Evolutionary conservation across 768 basidiomycete genomes (phyloP).

Genomic region (Mycena rebaudengoi): DNA sequence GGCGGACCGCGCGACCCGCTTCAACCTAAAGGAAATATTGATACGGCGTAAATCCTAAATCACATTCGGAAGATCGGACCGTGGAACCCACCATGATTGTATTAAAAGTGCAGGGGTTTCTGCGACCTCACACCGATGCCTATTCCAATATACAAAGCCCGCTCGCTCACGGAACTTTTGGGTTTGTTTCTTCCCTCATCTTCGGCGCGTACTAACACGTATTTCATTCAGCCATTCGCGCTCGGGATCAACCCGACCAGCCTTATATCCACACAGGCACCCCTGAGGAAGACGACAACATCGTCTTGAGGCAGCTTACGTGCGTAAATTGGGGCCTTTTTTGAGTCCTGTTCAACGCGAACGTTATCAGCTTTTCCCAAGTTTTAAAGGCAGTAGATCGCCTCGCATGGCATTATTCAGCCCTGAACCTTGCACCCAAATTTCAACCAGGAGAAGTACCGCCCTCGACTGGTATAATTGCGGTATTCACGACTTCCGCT

Average conservation of each 20-base stretch:
- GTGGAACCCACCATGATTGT: too few species aligned
- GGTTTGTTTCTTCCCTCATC: background rate
- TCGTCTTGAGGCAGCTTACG: constrained; percentile 28
- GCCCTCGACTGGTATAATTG: constrained; percentile 42
- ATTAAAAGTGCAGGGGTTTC: background rate
- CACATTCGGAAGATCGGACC: too few species aligned
- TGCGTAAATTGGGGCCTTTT: background rate
- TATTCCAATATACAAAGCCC: constrained; percentile 31
- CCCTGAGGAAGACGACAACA: constrained; percentile 19
- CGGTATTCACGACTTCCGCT: constrained; percentile 48
- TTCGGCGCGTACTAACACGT: too few species aligned
- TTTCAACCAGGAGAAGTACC: constrained; percentile 34
- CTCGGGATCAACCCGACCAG: constrained; percentile 28
- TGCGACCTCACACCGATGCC: constrained; percentile 20
- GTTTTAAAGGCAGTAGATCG: constrained; percentile 36
- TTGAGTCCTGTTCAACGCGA: background rate
- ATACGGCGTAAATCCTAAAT: too few species aligned
- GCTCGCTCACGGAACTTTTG: constrained; percentile 33
- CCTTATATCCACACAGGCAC: constrained; percentile 34
- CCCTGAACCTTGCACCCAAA: constrained; percentile 33
- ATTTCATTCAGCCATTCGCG: constrained; percentile 24
- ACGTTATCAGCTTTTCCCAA: constrained; percentile 19
- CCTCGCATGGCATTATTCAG: constrained; percentile 38
- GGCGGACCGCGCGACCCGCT: too few species aligned
- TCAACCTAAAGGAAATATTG: too few species aligned